Percentiles rank a stretch among this genome's conserved stretches.
These are phyloP conservation scores for Aristolochia fimbriata DNA, from an alignment of 164 flowering plant species.

Conservation along the genomic window DNA sequence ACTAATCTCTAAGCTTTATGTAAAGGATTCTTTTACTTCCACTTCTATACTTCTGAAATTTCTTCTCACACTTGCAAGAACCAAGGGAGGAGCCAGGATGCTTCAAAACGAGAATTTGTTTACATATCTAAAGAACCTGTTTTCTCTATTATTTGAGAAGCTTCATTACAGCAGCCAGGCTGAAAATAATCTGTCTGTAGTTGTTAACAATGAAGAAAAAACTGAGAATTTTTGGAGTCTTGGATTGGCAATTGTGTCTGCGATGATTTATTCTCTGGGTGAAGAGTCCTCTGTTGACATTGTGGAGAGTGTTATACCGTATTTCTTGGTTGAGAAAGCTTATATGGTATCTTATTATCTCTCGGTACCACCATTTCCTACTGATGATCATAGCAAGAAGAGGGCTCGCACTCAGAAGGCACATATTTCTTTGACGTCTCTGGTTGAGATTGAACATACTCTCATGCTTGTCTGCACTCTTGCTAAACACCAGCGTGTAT, in stretches of 20 bases:
- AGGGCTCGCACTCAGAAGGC: slow-evolving; percentile 55
- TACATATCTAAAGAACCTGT: slow-evolving; percentile 40
- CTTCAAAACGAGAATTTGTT: slow-evolving; percentile 51
- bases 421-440: slow-evolving; percentile 41
- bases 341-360: slow-evolving; percentile 50
- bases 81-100: slow-evolving; percentile 76
- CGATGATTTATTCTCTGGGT: slow-evolving; percentile 63
- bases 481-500: slow-evolving; percentile 51
- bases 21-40: slow-evolving; percentile 26
- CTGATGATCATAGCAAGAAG: slow-evolving; percentile 63
- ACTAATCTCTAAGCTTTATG: slow-evolving; percentile 52
- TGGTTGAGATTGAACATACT: slow-evolving; percentile 69
- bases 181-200: slow-evolving; percentile 14
- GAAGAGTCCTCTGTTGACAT: slow-evolving; percentile 38
- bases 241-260: slow-evolving; percentile 64
- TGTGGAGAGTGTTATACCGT: slow-evolving; percentile 45
- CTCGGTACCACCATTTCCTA: slow-evolving; percentile 56
- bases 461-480: slow-evolving; percentile 61
- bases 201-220: slow-evolving; percentile 31
- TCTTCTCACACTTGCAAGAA: slow-evolving; percentile 65
- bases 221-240: slow-evolving; percentile 65
- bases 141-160: slow-evolving; percentile 28
- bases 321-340: slow-evolving; percentile 63
- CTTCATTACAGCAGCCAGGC: slow-evolving; percentile 14
- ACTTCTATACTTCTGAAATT: slow-evolving; percentile 53